A percentile compares a stretch with the other conserved stretches of the same genome.
phyloP scores from a whole-genome alignment of 495 filamentous ascomycete genomes.

The Venustampulla echinocandica region DNA sequence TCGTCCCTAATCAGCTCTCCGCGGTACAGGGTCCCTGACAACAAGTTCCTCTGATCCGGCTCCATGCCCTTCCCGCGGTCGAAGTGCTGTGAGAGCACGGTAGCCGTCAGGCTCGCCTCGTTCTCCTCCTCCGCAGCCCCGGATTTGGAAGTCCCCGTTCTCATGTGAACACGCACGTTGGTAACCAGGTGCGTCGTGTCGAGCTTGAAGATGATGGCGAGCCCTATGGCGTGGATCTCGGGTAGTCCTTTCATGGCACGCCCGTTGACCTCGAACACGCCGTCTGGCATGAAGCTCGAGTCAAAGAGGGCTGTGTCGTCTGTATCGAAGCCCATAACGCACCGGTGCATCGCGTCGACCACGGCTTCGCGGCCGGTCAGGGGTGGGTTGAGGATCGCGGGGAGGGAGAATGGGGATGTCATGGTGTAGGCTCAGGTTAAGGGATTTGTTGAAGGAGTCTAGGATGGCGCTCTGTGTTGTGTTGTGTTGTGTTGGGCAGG shows the following conservation, averaged over 20 bases:
- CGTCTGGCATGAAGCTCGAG: constrained; percentile 21
- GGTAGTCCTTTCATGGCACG: constrained; percentile 14
- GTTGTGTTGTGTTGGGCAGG: neutral
- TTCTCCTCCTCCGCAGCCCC: constrained; percentile 12
- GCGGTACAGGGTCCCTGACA: constrained; percentile 22
- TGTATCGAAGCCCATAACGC: constrained; percentile 24
- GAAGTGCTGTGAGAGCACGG: constrained; percentile 27
- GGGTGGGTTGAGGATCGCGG: constrained; percentile 8
- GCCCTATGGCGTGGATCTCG: constrained; percentile 15
- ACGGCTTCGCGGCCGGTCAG: constrained; percentile 26
- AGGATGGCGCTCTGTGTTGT: constrained; percentile 2
- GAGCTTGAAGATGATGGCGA: constrained; percentile 19
- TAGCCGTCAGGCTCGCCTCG: constrained; percentile 18
- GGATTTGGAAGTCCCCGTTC: neutral
- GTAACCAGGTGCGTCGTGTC: constrained; percentile 30
- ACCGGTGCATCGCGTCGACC: constrained; percentile 27
- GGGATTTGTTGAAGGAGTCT: neutral
- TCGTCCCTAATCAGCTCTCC: constrained; percentile 24
- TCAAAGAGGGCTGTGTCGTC: constrained; percentile 23
- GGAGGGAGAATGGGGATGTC: constrained; percentile 11
- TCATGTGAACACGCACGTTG: constrained; percentile 26
- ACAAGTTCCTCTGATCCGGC: constrained; percentile 2
- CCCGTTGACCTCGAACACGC: constrained; percentile 21
- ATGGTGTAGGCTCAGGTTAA: constrained; percentile 4
- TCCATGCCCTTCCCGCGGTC: constrained; percentile 19